Evolutionary conservation across 768 basidiomycete species (phyloP).

Genomic region (Hericium rajendrae): DNA sequence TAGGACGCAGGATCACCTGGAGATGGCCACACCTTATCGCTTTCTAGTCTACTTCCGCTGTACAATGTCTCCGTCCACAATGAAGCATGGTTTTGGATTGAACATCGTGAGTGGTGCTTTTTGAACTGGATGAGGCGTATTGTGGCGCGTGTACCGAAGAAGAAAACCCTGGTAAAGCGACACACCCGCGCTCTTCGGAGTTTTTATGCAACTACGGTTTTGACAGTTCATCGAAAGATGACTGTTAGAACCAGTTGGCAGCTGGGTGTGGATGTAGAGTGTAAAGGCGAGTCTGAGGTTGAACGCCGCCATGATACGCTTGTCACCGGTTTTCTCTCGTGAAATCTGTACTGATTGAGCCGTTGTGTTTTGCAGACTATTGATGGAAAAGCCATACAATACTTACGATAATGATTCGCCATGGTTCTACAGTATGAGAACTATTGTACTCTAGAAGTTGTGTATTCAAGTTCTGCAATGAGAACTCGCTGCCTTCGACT

Average conservation of each 20-base stretch:
- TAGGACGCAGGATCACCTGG: conserved; percentile 92
- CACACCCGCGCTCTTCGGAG: conserved; percentile 46
- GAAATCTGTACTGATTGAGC: not conserved
- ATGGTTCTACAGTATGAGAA: too few species aligned
- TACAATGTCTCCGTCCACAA: conserved; percentile 23
- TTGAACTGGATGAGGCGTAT: not conserved
- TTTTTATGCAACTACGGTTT: conserved; percentile 14
- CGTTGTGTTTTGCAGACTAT: not conserved
- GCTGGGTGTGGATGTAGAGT: conserved; percentile 66
- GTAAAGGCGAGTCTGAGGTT: conserved; percentile 86
- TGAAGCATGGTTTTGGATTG: conserved; percentile 3
- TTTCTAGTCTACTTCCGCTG: conserved; percentile 12
- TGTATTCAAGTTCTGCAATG: too few species aligned
- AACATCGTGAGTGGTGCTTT: conserved; percentile 4
- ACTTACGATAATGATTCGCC: too few species aligned
- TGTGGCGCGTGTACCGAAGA: conserved; percentile 39
- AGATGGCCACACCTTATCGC: conserved; percentile 47
- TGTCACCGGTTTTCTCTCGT: not conserved
- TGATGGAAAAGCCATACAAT: not conserved
- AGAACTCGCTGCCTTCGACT: too few species aligned
- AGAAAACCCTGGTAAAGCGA: conserved; percentile 86
- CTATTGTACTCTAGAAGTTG: too few species aligned
- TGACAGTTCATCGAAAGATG: conserved; percentile 1
- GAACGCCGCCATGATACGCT: not conserved
- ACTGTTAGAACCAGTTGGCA: conserved; percentile 16